Conservation (phyloP, 352 stramenopile genomes). For the Globisporangium canariense region DNA sequence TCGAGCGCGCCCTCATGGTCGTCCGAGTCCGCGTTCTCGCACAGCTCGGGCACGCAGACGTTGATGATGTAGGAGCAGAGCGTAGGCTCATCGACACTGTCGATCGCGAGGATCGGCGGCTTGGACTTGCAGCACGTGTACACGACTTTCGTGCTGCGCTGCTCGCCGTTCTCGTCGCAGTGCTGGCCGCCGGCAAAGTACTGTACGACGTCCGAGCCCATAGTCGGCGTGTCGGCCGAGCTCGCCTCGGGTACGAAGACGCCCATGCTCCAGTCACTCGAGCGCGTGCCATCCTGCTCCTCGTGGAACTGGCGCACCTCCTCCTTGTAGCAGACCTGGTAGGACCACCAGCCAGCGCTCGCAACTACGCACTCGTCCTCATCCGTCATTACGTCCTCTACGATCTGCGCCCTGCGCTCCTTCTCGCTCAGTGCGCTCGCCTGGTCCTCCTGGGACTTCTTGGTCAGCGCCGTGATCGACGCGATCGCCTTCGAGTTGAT, state of each 20-base stretch:
- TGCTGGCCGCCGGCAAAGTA: slow-evolving; percentile 73
- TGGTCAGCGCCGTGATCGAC: slow-evolving; percentile 33
- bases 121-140: slow-evolving; percentile 77
- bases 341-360: slow-evolving; percentile 78
- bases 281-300: slow-evolving; percentile 61
- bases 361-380: slow-evolving; percentile 52
- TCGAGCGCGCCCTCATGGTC: slow-evolving; percentile 17
- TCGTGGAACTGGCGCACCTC: slow-evolving; percentile 84
- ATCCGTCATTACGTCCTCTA: slow-evolving; percentile 42
- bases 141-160: slow-evolving; percentile 67
- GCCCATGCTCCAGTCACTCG: slow-evolving; percentile 85
- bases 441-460: slow-evolving; percentile 36
- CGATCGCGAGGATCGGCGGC: slow-evolving; percentile 43
- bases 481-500: slow-evolving; percentile 60
- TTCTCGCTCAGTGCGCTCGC: slow-evolving; percentile 29
- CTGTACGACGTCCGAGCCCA: slow-evolving; percentile 54
- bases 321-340: slow-evolving; percentile 77
- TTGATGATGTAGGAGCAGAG: slow-evolving; percentile 80
- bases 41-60: slow-evolving; percentile 78
- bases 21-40: slow-evolving; percentile 32
- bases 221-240: slow-evolving; percentile 20
- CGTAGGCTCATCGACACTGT: slow-evolving; percentile 79
- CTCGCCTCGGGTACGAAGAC: slow-evolving; percentile 39
- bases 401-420: slow-evolving; percentile 37
- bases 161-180: slow-evolving; percentile 81